A percentile compares a stretch with the other conserved stretches of the same genome.
These are phyloP conservation scores for Coniferiporia weirii DNA, from an alignment of 1,284 basidiomycete genomes.

Conservation along the genomic window DNA sequence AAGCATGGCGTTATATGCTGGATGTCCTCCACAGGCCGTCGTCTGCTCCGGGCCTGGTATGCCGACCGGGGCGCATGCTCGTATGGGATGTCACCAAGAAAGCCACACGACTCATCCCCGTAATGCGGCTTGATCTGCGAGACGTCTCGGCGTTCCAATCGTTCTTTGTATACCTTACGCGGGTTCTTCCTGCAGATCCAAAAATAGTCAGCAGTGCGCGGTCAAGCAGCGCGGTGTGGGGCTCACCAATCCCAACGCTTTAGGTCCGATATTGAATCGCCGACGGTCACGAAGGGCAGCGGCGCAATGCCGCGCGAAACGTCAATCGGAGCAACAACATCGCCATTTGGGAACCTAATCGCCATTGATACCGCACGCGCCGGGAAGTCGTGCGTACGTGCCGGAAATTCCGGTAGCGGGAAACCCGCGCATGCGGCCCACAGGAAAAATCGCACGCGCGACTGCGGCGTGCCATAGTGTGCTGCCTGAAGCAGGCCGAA, in stretches of 20 bases:
- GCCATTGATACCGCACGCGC: slow-evolving; percentile 33
- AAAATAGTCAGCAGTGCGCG: background rate
- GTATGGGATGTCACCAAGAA: slow-evolving; percentile 20
- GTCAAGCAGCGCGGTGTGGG: background rate
- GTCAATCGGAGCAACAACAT: slow-evolving; percentile 40
- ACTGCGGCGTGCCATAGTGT: slow-evolving; percentile 69
- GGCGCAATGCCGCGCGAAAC: slow-evolving; percentile 43
- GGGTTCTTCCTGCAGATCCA: slow-evolving; percentile 32
- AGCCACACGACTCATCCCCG: slow-evolving; percentile 37
- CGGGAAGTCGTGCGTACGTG: slow-evolving; percentile 64
- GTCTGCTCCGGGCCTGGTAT: slow-evolving; percentile 44
- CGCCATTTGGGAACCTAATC: slow-evolving; percentile 42
- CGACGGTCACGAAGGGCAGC: slow-evolving; percentile 49
- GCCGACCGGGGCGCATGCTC: slow-evolving; percentile 49
- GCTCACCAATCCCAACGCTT: slow-evolving; percentile 63
- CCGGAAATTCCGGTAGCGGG: slow-evolving; percentile 58
- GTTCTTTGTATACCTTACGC: slow-evolving; percentile 4
- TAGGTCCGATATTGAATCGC: slow-evolving; percentile 66
- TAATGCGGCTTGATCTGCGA: slow-evolving; percentile 1
- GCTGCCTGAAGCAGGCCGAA: slow-evolving; percentile 62
- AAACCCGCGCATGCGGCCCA: slow-evolving; percentile 50
- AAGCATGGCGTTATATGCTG: slow-evolving; percentile 45
- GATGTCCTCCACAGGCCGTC: slow-evolving; percentile 37
- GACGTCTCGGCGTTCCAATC: background rate
- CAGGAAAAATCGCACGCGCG: slow-evolving; percentile 64